Base-by-base conservation (phyloP, 2,329 filamentous ascomycete species). In the Fusarium buxicola region DNA sequence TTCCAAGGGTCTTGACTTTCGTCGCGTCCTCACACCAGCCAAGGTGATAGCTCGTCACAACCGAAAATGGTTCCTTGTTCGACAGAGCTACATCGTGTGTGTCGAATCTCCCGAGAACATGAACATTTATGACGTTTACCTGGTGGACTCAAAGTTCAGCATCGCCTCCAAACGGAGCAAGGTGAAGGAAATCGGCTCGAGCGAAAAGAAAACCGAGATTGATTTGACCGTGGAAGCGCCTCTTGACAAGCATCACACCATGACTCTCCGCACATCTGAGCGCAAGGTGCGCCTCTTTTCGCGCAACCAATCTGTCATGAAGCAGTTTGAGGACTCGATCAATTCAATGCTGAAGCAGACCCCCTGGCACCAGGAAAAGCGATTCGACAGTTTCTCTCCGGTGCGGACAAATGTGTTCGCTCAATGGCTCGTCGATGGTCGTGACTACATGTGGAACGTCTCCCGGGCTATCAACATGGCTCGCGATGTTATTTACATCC, bases 391-490 rank as follows among this genome's bases (percentile, higher is more conserved):
- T 75, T 99, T 96, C 77, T 94, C 95, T 0, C 95, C 95, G 1
- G 90, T 98, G 2, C 87, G 95, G 58, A 88, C 87, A 41, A 90
- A 90, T 38, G 93, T 95, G 25, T 95, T 94, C 78, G 93, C 94
- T 3, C 93, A 97, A 72, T 98, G 94, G 94, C 85, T 99, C 8
- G 94, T 99, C 1, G 95, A 99, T 76, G 95, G 92, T 13, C 88
- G 95, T 67, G 95, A 99, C 75, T 96, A 98, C 81, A 98, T 98
- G 94, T 99, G 95, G 95, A 96, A 97, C 74, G 93, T 98, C 8
- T 98, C 94, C 10, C 87, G 94, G 64, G 95, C 95, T 11, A 96
- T 99, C 71, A 95, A 92, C 74, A 97, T 97, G 88, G 95, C 95
- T 8, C 92, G 92, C 71, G 95, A 98, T 78, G 94, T 98, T 60